Conservation (phyloP, 345 rosid species). For the Rhodamnia argentea region DNA sequence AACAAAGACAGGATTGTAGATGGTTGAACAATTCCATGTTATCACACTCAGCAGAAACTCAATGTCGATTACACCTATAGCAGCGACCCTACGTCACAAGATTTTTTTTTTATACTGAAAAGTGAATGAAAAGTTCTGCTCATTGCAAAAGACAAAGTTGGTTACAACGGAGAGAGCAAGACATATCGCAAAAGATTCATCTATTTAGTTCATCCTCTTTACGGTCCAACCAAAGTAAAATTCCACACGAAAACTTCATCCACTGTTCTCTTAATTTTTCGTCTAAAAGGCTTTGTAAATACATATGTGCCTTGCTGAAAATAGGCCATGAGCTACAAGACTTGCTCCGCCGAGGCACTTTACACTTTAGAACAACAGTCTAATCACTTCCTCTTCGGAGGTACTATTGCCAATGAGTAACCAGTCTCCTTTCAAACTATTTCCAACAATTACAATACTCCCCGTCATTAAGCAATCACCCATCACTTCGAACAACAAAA, state of each 20-base stretch:
- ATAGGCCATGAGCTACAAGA: too few species aligned
- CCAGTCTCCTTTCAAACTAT: not conserved
- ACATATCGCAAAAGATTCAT: not conserved
- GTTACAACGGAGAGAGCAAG: not conserved
- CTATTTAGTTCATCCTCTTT: not conserved
- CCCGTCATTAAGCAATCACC: not conserved
- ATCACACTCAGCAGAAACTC: not conserved
- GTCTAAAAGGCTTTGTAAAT: not conserved
- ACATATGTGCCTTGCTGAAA: not conserved
- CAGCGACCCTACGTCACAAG: not conserved
- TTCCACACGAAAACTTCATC: not conserved
- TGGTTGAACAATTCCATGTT: not conserved
- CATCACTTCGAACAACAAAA: not conserved
- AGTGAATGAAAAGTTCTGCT: not conserved
- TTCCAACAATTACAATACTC: not conserved
- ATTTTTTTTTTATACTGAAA: not conserved
- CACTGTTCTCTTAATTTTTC: not conserved
- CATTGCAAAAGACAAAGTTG: not conserved
- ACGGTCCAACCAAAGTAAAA: not conserved
- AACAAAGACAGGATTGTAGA: not conserved
- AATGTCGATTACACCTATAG: not conserved
- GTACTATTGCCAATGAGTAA: not conserved
- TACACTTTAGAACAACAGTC: not conserved
- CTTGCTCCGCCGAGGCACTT: not conserved
- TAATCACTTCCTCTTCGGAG: not conserved